Conservation (phyloP, 2,329 filamentous ascomycete species). For the Neonectria magnoliae region DNA sequence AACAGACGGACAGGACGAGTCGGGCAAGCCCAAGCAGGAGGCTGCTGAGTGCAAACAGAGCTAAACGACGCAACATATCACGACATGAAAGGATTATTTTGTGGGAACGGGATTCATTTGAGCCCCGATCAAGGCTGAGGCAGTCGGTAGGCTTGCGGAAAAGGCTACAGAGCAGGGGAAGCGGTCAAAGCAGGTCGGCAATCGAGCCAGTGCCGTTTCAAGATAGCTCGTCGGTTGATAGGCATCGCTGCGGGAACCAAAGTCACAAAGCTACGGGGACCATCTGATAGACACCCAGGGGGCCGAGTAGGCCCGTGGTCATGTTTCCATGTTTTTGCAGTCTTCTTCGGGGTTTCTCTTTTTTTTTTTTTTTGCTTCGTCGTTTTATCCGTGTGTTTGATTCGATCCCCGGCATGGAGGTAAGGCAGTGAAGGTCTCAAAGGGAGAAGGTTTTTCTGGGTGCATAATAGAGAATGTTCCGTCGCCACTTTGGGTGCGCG, state of each 20-base stretch:
- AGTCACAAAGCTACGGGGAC: conserved; percentile 40
- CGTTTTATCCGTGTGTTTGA: conserved; percentile 15
- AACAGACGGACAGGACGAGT: conserved; percentile 72
- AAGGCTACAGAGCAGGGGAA: conserved; percentile 43
- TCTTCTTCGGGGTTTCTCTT: conserved; percentile 30
- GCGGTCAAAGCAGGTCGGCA: conserved; percentile 40
- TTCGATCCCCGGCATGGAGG: conserved; percentile 36
- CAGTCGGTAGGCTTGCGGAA: conserved; percentile 21
- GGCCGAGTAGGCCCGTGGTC: conserved; percentile 39
- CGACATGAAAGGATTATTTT: conserved; percentile 41
- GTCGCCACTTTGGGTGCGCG: conserved; percentile 36
- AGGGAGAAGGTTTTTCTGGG: conserved; percentile 40
- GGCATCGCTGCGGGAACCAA: conserved; percentile 39
- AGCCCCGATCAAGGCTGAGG: conserved; percentile 32
- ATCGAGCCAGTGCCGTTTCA: conserved; percentile 41
- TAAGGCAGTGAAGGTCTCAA: conserved; percentile 42
- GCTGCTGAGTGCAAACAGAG: conserved; percentile 97
- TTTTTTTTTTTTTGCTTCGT: conserved; percentile 32
- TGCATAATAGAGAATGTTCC: conserved; percentile 45
- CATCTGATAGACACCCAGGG: conserved; percentile 43
- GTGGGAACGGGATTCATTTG: conserved; percentile 33
- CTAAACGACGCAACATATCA: conserved; percentile 61
- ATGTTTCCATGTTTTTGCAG: conserved; percentile 38
- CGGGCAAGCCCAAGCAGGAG: conserved; percentile 91
- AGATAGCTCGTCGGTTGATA: conserved; percentile 44